phyloP scores from a whole-genome alignment of 495 filamentous ascomycete genomes.

The Aspergillus ostianus region DNA sequence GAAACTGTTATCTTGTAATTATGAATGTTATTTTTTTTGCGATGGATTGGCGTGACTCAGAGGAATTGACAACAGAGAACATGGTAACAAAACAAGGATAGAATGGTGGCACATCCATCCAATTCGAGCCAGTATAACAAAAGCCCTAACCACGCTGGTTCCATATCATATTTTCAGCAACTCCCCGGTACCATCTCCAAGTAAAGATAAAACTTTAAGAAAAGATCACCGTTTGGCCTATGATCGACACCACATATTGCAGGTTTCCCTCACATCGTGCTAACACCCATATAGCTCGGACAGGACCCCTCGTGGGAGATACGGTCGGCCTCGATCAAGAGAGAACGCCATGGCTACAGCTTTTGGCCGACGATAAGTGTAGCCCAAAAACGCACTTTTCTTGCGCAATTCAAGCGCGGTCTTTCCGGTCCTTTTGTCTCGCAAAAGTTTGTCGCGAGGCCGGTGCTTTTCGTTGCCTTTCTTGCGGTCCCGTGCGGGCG shows the following conservation, averaged over 20 bases:
- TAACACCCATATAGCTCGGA: slow-evolving; percentile 27
- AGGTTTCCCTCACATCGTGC: not conserved
- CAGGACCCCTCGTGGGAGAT: slow-evolving; percentile 25
- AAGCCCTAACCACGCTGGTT: not conserved
- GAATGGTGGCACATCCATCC: not conserved
- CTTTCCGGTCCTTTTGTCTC: slow-evolving; percentile 62
- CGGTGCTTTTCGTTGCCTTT: slow-evolving; percentile 61
- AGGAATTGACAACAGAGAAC: not conserved
- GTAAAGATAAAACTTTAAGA: not conserved
- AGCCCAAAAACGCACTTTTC: slow-evolving; percentile 81
- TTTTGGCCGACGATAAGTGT: slow-evolving; percentile 71
- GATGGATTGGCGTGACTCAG: not conserved
- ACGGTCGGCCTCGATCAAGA: slow-evolving; percentile 32
- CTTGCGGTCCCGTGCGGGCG: slow-evolving; percentile 16
- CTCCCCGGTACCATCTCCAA: not conserved
- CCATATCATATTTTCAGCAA: not conserved
- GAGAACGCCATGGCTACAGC: slow-evolving; percentile 32
- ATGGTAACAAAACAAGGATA: not conserved
- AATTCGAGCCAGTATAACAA: not conserved
- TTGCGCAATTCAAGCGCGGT: slow-evolving; percentile 76
- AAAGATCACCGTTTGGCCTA: not conserved
- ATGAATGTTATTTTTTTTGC: not conserved
- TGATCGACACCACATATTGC: not conserved
- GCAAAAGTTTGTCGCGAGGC: slow-evolving; percentile 73
- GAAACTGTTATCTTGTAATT: not conserved